phyloP scores from a whole-genome alignment of 371 early-diverging fungal genomes.

The Mortierella sp. region DNA sequence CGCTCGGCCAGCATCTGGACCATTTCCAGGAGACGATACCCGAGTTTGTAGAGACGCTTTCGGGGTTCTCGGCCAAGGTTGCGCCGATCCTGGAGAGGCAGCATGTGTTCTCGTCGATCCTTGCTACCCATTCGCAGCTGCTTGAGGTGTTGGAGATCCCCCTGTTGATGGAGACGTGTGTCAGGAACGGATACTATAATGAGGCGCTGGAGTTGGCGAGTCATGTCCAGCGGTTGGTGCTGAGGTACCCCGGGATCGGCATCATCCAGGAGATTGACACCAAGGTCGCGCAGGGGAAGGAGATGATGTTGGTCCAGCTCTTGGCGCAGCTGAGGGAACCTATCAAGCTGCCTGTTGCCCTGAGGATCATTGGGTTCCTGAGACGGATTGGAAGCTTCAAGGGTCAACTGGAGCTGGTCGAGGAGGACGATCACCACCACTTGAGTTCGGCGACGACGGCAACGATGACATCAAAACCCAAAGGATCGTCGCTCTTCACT shows the following conservation, averaged over 20 bases:
- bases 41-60: constrained; percentile 62
- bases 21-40: constrained; percentile 64
- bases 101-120: constrained; percentile 63
- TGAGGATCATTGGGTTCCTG: constrained; percentile 84
- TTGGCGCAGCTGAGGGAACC: constrained; percentile 76
- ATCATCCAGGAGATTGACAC: constrained; percentile 70
- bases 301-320: constrained; percentile 80
- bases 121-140: constrained; percentile 72
- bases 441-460: not conserved
- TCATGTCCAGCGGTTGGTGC: constrained; percentile 75
- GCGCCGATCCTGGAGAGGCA: constrained; percentile 63
- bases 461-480: not conserved
- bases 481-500: not conserved
- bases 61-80: constrained; percentile 57
- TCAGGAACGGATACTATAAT: constrained; percentile 85
- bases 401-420: constrained; percentile 18
- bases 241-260: constrained; percentile 70
- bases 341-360: constrained; percentile 85
- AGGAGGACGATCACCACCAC: constrained; percentile 37
- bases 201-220: constrained; percentile 89
- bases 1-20: constrained; percentile 65
- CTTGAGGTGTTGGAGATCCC: constrained; percentile 84
- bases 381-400: constrained; percentile 79
- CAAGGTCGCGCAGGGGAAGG: constrained; percentile 75
- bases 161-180: constrained; percentile 85